A percentile compares a stretch with the other conserved stretches of the same genome.
Evolutionary conservation across 2,329 filamentous ascomycete genomes (phyloP).

Genomic region (Celoporthe dispersa): DNA sequence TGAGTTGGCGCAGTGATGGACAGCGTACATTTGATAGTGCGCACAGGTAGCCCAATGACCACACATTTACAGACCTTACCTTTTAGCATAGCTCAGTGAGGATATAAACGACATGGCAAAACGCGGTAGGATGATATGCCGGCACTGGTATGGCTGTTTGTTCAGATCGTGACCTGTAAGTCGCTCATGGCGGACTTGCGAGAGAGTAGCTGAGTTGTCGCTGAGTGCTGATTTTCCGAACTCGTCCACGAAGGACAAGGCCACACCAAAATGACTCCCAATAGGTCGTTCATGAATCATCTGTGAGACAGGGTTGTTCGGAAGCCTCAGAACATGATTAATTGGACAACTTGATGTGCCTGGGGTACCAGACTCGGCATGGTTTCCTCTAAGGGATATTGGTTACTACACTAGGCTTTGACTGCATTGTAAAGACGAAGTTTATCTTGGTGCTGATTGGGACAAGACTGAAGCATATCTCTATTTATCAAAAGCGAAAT

Average conservation of each 20-base stretch:
- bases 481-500: neutral
- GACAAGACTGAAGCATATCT: neutral
- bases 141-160: conserved; percentile 41
- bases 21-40: conserved; percentile 42
- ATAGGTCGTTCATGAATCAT: conserved; percentile 31
- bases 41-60: conserved; percentile 44
- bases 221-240: conserved; percentile 40
- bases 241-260: conserved; percentile 45
- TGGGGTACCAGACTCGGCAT: no score
- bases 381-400: neutral
- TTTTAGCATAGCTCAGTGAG: conserved; percentile 37
- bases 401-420: neutral
- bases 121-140: conserved; percentile 47
- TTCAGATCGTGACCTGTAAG: no score
- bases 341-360: no score
- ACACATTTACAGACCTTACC: conserved; percentile 40
- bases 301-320: conserved; percentile 37
- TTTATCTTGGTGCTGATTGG: neutral
- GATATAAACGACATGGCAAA: conserved; percentile 37
- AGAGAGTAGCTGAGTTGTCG: conserved; percentile 37
- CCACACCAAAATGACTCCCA: conserved; percentile 40
- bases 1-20: conserved; percentile 48
- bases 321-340: neutral
- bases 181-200: neutral
- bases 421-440: neutral